Evolutionary conservation across 768 basidiomycete genomes (phyloP).

Genomic region (Termitomyces sp.): DNA sequence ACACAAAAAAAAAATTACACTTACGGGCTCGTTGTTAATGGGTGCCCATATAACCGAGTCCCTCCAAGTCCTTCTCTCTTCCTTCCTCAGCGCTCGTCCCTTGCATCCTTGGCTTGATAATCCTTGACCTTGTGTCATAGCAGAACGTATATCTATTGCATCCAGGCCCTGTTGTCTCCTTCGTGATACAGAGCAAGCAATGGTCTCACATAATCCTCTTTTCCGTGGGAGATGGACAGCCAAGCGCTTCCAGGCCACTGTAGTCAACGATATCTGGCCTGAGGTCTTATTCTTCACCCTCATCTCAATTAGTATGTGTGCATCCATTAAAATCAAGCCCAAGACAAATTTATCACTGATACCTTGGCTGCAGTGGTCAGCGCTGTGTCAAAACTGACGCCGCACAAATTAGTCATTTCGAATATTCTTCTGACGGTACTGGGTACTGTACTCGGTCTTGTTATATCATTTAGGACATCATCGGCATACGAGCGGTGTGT

Average conservation of each 20-base stretch:
- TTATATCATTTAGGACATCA: slow-evolving; percentile 68
- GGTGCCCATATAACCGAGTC: slow-evolving; percentile 2
- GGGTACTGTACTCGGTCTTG: slow-evolving; percentile 67
- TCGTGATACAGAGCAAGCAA: slow-evolving; percentile 9
- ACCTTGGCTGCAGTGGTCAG: slow-evolving; percentile 59
- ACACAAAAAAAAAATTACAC: not conserved
- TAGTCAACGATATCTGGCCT: slow-evolving; percentile 64
- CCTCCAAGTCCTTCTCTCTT: not conserved
- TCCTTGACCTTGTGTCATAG: not conserved
- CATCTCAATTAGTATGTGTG: slow-evolving; percentile 45
- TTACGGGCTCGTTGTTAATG: slow-evolving; percentile 11
- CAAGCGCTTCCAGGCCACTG: slow-evolving; percentile 51
- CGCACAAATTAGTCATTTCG: slow-evolving; percentile 42
- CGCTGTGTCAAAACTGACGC: slow-evolving; percentile 44
- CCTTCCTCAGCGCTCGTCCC: not conserved
- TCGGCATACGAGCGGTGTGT: slow-evolving; percentile 62
- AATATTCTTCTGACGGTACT: slow-evolving; percentile 60
- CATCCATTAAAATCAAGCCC: not conserved
- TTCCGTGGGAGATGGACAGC: slow-evolving; percentile 41
- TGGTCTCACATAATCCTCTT: slow-evolving; percentile 41
- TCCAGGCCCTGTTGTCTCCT: not conserved
- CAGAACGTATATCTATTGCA: not conserved
- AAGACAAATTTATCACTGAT: not conserved
- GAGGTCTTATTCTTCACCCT: slow-evolving; percentile 56
- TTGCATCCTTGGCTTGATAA: not conserved